phyloP scores from a whole-genome alignment of 2,329 filamentous ascomycete species.

The Talaromyces sp. region DNA sequence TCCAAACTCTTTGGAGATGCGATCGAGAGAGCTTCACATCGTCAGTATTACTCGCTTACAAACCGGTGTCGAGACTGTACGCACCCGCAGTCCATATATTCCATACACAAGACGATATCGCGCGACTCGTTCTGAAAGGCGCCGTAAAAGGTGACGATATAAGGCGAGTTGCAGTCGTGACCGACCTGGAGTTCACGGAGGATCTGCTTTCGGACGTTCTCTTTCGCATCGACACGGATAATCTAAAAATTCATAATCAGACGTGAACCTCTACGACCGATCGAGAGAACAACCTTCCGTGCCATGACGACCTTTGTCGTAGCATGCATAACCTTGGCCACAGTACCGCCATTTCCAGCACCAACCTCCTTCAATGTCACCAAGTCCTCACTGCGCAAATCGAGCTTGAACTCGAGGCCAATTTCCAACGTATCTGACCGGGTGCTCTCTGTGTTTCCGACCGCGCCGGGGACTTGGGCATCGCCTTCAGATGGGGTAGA shows the following conservation, averaged over 20 bases:
- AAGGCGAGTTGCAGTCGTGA: slow-evolving; percentile 94
- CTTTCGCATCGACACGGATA: slow-evolving; percentile 97
- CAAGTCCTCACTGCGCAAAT: slow-evolving; percentile 86
- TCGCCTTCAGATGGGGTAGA: slow-evolving; percentile 71
- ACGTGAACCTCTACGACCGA: background rate
- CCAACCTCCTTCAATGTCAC: slow-evolving; percentile 92
- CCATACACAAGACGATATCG: slow-evolving; percentile 99
- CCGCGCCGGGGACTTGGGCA: slow-evolving; percentile 42
- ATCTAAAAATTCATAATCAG: slow-evolving; percentile 56
- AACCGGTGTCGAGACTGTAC: slow-evolving; percentile 32
- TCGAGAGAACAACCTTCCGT: slow-evolving; percentile 67
- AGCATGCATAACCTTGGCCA: slow-evolving; percentile 95
- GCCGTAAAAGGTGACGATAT: slow-evolving; percentile 97
- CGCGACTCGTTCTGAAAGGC: slow-evolving; percentile 95
- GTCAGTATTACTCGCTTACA: slow-evolving; percentile 18
- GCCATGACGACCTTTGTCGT: slow-evolving; percentile 97
- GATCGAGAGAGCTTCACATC: slow-evolving; percentile 72
- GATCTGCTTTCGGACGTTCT: slow-evolving; percentile 93
- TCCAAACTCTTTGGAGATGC: slow-evolving; percentile 90
- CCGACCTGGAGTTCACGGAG: slow-evolving; percentile 97
- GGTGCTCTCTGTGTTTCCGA: slow-evolving; percentile 58
- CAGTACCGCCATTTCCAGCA: slow-evolving; percentile 93
- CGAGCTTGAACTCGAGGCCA: slow-evolving; percentile 92
- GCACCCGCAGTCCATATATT: slow-evolving; percentile 99
- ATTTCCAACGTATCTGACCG: slow-evolving; percentile 79